Conservation (phyloP, 2,329 filamentous ascomycete species). For the Neoscytalidium dimidiatum region DNA sequence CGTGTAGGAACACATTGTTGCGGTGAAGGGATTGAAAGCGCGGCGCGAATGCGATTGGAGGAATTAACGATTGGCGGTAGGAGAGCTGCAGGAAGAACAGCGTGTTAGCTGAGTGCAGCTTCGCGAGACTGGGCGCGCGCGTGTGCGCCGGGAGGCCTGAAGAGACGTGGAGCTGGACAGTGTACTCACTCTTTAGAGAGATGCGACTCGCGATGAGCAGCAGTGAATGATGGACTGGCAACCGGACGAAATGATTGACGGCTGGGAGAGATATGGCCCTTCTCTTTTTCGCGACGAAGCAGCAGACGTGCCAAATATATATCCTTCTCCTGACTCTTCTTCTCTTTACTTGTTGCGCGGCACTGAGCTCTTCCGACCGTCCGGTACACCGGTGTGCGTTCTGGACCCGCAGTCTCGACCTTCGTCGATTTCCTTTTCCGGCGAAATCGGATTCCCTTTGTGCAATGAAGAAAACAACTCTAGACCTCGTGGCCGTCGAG, state of each 20-base stretch:
- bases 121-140: not conserved
- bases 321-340: not conserved
- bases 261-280: not conserved
- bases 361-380: not conserved
- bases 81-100: not conserved
- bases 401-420: constrained; percentile 5
- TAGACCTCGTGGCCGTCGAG: not conserved
- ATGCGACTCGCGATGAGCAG: not conserved
- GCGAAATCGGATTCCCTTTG: not conserved
- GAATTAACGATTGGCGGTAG: not conserved
- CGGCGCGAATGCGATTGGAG: not conserved
- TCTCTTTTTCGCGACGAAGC: not conserved
- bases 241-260: not conserved
- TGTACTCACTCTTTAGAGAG: constrained; percentile 3
- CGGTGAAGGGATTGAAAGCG: not conserved
- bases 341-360: not conserved
- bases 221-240: not conserved
- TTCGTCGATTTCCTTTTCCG: constrained; percentile 3
- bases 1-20: constrained; percentile 48
- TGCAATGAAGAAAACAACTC: not conserved
- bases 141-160: not conserved
- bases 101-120: not conserved
- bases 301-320: constrained; percentile 11
- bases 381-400: not conserved
- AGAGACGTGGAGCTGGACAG: too few relatives aligned